These are phyloP conservation scores for Collybiopsis confluens DNA, from an alignment of 768 basidiomycete species.

Conservation along the genomic window DNA sequence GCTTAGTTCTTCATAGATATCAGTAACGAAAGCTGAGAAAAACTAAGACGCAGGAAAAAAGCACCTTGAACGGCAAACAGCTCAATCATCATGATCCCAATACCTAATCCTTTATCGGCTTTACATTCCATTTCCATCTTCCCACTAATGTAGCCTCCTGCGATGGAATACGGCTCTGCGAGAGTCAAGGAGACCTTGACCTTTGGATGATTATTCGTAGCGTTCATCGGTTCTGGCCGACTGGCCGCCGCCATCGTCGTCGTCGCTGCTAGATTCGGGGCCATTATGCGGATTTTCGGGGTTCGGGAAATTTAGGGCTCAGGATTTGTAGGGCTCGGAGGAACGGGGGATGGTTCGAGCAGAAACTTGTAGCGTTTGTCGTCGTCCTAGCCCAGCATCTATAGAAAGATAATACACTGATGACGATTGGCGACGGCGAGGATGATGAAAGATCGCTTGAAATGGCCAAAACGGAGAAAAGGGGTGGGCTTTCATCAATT, in stretches of 20 bases:
- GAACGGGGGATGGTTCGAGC: no score
- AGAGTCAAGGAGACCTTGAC: slow-evolving; percentile 64
- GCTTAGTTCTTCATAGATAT: slow-evolving; percentile 44
- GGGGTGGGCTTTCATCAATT: no score
- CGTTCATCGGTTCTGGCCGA: slow-evolving; percentile 69
- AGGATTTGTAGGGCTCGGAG: no score
- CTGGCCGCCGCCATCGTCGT: neutral
- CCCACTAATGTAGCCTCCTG: slow-evolving; percentile 63
- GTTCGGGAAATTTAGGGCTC: no score
- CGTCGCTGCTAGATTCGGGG: no score
- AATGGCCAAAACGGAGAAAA: no score
- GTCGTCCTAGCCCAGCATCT: no score
- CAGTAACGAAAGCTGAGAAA: neutral
- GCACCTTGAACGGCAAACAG: slow-evolving; percentile 69
- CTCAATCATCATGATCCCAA: slow-evolving; percentile 75
- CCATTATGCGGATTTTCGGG: no score
- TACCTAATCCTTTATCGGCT: slow-evolving; percentile 69
- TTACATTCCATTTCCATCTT: slow-evolving; percentile 80
- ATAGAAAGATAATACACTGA: no score
- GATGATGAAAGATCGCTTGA: no score
- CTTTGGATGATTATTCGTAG: slow-evolving; percentile 73
- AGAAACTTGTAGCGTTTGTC: no score
- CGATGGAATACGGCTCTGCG: slow-evolving; percentile 56
- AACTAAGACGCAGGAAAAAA: slow-evolving; percentile 4
- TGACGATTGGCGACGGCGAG: no score